Base-by-base conservation (phyloP, 2,329 filamentous ascomycete genomes). In the Diaporthe amygdali region DNA sequence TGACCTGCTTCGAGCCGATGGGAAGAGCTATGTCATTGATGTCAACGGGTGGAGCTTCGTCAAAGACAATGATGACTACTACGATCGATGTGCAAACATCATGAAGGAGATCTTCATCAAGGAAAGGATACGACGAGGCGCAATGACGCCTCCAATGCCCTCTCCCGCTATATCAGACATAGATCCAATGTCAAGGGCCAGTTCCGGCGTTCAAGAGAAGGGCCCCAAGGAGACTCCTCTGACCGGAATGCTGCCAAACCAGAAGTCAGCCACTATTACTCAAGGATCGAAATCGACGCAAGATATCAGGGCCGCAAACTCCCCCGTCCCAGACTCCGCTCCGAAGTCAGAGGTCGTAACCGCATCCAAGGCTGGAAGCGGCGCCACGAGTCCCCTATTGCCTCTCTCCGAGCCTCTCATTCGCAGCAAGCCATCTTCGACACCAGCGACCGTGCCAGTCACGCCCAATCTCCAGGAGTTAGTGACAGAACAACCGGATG, bases 41-140 rank as follows among this genome's bases (percentile, higher is more conserved):
- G 96, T 99, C 76, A 99, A 99, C 80, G 96, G 96, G 15, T 99
- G 97, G 97, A 98, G 96, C 79, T 99, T 99, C 78, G 96, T 99
- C 81, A 99, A 99, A 81, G 97, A 99, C 81, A 99, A 99, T 77
- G 96, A 98, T 74, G 95, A 97, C 72, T 99, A 99, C 81, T 99
- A 99, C 80, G 94, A 98, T 78, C 94, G 94, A 78, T 96, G 93
- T 76, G 91, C 96, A 27, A 91, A 87, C 72, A 97, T 98, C 61
- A 84, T 99, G 66, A 94, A 92, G 78, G 92, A 96, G 8, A 94
- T 97, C 79, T 98, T 99, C 75, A 86, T 97, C 74, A 90, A 90
- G 74, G 96, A 98, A 81, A 94, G 91, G 77, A 82, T 90, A 66
- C 88, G 90, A 46, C 88, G 87, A 75, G 86, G 87, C 37, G 80